Base-by-base conservation (phyloP, 495 filamentous ascomycete species). In the Penicillium argentinense region DNA sequence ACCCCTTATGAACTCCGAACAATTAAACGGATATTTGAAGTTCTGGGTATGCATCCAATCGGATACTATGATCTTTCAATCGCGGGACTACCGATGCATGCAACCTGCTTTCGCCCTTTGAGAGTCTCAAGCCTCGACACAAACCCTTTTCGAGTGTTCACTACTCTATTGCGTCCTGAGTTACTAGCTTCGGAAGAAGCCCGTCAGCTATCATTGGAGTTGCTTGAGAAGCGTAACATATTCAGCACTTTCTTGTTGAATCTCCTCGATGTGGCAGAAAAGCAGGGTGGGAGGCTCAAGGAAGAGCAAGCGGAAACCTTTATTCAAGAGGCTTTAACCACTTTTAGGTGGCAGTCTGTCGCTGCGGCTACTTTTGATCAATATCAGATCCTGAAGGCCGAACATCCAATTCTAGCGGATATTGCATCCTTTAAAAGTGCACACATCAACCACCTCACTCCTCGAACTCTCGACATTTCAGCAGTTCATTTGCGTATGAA, bases 381-480 rank as follows among this genome's bases (percentile, higher is more conserved):
- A 29, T 75, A 75, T 42, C 48, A 61, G 47, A 42, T 53, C 17
- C 57, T 72, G 1, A 63, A 63, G 28, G 45, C 45, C 3, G 67
- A 73, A 40, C 68, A 74, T 39, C 66, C 67, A 9, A 42, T 74
- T 11, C 55, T 75, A 12, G 70, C 72, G 3, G 72, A 74, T 29
- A 60, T 72, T 21, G 70, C 64, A 24, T 72, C 61, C 28, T 74
- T 74, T 19, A 61, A 54, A 4, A 64, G 44, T 23, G 59, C 64
- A 7, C 72, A 74, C 53, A 71, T 75, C 36, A 75, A 75, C 39
- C 72, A 75, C 38, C 58, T 75, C 14, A 74, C 70, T 3, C 72
- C 72, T 1, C 64, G 72, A 3, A 69, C 70, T 3, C 50, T 75
- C 17, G 70, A 75, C 44, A 75, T 75, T 39, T 59, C 66, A 24